A percentile compares a stretch with the other conserved stretches of the same genome.
Evolutionary conservation across 1,284 basidiomycete genomes (phyloP).

Genomic region (Cutaneotrichosporon sp.): DNA sequence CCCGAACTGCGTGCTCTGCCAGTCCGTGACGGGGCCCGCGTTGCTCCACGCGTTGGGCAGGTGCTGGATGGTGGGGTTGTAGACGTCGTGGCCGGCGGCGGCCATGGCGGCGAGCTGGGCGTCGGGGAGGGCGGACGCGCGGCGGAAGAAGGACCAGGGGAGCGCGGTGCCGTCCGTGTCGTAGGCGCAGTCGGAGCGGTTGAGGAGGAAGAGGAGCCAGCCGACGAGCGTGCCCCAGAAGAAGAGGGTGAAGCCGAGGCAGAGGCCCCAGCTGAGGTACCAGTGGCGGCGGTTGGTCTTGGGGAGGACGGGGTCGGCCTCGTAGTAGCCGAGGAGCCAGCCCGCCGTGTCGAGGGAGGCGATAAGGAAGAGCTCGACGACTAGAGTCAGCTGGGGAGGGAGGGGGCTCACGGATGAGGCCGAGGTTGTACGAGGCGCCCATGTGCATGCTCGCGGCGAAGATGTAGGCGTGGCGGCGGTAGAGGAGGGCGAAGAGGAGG

Average conservation of each 20-base stretch:
- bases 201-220: not conserved
- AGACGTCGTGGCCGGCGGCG: not conserved
- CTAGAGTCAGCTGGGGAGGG: not conserved
- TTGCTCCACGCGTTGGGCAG: not conserved
- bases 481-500: not conserved
- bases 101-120: not conserved
- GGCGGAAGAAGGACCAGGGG: not conserved
- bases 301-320: not conserved
- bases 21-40: not conserved
- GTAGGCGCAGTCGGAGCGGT: not conserved
- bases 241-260: not conserved
- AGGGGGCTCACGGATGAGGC: not conserved
- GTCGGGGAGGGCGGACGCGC: not conserved
- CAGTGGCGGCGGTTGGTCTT: not conserved
- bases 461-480: not conserved
- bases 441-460: not conserved
- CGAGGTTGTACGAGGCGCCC: not conserved
- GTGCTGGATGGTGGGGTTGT: not conserved
- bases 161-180: not conserved
- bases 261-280: not conserved
- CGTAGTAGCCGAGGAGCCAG: not conserved
- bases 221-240: not conserved
- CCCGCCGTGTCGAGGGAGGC: not conserved
- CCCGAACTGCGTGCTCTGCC: not conserved
- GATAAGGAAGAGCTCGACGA: not conserved